phyloP scores from a whole-genome alignment of 768 basidiomycete species.

The Amanita phalloides region DNA sequence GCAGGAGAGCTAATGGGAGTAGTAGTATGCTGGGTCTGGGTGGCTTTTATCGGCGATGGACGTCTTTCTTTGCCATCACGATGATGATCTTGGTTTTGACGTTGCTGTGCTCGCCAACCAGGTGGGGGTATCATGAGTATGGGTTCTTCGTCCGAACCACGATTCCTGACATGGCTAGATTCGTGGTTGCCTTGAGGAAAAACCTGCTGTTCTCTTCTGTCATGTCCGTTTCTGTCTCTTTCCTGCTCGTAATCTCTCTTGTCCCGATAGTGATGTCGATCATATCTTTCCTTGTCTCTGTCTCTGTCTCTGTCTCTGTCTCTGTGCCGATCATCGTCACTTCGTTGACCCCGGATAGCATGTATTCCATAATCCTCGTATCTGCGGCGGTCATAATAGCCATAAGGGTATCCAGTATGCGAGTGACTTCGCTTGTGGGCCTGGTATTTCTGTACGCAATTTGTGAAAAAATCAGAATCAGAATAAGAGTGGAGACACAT shows the following conservation, averaged over 20 bases:
- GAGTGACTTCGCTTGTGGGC: conserved; percentile 4
- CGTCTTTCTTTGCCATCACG: neutral
- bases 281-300: neutral
- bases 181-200: neutral
- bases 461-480: neutral
- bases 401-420: neutral
- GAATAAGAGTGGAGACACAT: neutral
- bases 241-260: neutral
- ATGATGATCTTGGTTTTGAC: neutral
- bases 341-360: neutral
- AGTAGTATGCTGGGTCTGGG: neutral
- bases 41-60: neutral
- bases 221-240: neutral
- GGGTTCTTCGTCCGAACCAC: neutral
- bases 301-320: neutral
- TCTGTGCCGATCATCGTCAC: neutral
- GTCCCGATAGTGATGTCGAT: neutral
- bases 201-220: neutral
- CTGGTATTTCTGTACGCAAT: neutral
- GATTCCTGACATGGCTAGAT: neutral
- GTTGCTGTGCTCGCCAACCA: neutral
- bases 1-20: neutral
- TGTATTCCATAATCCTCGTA: neutral
- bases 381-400: neutral
- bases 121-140: conserved; percentile 5